A percentile compares a stretch with the other conserved stretches of the same genome.
Evolutionary conservation across 345 rosid genomes (phyloP).

Genomic region (Salix exigua): DNA sequence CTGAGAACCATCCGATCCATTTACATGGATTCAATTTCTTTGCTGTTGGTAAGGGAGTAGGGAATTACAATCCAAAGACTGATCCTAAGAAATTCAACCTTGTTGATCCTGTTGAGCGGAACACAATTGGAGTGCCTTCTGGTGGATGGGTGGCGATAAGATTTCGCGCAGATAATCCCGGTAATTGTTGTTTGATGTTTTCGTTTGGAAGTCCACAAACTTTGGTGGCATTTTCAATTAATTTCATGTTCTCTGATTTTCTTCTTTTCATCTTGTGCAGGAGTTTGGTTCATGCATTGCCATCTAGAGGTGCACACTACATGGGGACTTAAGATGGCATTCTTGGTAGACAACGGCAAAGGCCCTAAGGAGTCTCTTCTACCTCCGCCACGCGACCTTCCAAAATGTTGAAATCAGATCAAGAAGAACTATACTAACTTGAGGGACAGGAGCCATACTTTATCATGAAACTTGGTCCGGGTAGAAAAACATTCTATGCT

Average conservation of each 20-base stretch:
- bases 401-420: slow-evolving; percentile 49
- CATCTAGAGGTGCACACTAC: slow-evolving; percentile 96
- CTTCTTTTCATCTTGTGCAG: slow-evolving; percentile 29
- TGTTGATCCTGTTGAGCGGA: slow-evolving; percentile 73
- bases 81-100: slow-evolving; percentile 46
- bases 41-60: slow-evolving; percentile 30
- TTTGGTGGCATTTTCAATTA: neutral
- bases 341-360: slow-evolving; percentile 89
- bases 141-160: slow-evolving; percentile 77
- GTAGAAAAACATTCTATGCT: neutral
- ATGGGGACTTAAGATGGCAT: slow-evolving; percentile 99
- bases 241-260: neutral
- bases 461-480: neutral
- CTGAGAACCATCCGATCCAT: slow-evolving; percentile 40
- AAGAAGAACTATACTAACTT: neutral
- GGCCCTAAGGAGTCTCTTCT: slow-evolving; percentile 75
- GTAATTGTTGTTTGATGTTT: slow-evolving; percentile 19
- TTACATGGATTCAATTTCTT: slow-evolving; percentile 45
- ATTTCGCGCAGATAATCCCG: slow-evolving; percentile 76
- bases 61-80: slow-evolving; percentile 28
- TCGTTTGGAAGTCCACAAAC: neutral
- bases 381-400: slow-evolving; percentile 92
- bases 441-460: neutral
- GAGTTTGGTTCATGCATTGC: slow-evolving; percentile 98
- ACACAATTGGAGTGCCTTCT: slow-evolving; percentile 67